phyloP scores from a whole-genome alignment of 169 alveolate species.

The Plasmodium ovale region DNA sequence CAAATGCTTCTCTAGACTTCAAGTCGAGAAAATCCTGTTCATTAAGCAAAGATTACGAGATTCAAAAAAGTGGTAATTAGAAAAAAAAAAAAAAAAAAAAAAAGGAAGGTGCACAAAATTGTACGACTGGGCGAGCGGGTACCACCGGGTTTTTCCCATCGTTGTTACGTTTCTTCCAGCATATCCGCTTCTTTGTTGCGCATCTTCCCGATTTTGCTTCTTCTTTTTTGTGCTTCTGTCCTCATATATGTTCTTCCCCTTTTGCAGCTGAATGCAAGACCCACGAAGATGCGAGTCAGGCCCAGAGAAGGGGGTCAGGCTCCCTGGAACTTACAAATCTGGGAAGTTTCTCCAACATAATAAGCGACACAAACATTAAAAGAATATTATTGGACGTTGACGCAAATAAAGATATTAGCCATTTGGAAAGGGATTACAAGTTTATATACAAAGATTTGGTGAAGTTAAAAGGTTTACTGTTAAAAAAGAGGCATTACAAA shows the following conservation, averaged over 20 bases:
- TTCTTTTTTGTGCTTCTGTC: conserved; percentile 1
- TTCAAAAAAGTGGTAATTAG: conserved; percentile 26
- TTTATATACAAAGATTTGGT: conserved; percentile 65
- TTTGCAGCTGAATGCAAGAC: conserved; percentile 9
- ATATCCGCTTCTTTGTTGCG: background rate
- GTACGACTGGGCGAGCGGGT: no score
- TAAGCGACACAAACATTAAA: conserved; percentile 46
- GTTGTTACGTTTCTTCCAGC: background rate
- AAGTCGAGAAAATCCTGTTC: conserved; percentile 21
- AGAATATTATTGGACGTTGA: conserved; percentile 60
- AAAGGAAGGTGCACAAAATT: no score
- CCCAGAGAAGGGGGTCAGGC: background rate
- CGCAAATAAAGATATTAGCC: conserved; percentile 44
- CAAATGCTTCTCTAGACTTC: conserved; percentile 8
- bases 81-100: conserved; percentile 3
- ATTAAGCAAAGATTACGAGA: conserved; percentile 11
- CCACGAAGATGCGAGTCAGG: background rate
- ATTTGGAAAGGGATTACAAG: conserved; percentile 60
- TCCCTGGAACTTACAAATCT: conserved; percentile 15
- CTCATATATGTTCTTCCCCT: background rate
- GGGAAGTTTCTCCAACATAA: conserved; percentile 55
- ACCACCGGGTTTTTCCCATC: background rate
- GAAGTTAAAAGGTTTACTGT: conserved; percentile 49
- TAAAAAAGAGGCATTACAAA: conserved; percentile 67
- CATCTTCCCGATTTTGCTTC: background rate